Conservation (phyloP, 371 early-diverging fungal genomes). For the Blakeslea trispora region DNA sequence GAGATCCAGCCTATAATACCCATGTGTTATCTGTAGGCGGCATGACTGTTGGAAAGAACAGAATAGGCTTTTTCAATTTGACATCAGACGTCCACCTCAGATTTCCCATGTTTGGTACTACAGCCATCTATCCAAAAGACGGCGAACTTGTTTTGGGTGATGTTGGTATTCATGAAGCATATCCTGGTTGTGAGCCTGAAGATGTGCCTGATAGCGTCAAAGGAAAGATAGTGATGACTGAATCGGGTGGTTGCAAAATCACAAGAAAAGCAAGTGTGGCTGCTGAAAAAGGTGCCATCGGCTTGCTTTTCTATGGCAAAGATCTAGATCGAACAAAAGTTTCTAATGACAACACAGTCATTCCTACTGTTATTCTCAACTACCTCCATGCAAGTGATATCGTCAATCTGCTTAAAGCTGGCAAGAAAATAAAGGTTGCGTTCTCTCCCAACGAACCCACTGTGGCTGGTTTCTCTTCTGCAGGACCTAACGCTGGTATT, state of each 20-base stretch:
- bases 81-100: background rate
- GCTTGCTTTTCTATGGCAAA: conserved; percentile 46
- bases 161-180: background rate
- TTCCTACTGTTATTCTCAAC: conserved; percentile 1
- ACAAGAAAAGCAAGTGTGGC: conserved; percentile 49
- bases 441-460: conserved; percentile 10
- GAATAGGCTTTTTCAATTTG: background rate
- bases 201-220: conserved; percentile 20
- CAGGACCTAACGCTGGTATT: conserved; percentile 38
- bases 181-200: conserved; percentile 18
- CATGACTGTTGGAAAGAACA: too few species aligned
- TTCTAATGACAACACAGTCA: conserved; percentile 19
- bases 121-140: background rate
- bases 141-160: conserved; percentile 5
- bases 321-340: background rate
- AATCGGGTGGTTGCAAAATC: conserved; percentile 58
- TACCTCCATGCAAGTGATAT: too few species aligned
- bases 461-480: conserved; percentile 50
- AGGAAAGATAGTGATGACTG: conserved; percentile 48
- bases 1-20: too few species aligned
- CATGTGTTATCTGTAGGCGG: background rate
- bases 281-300: conserved; percentile 45
- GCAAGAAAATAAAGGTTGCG: too few species aligned
- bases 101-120: background rate
- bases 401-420: too few species aligned